phyloP scores from a whole-genome alignment of 106 monocot genomes.

The Platanthera zijinensis region DNA sequence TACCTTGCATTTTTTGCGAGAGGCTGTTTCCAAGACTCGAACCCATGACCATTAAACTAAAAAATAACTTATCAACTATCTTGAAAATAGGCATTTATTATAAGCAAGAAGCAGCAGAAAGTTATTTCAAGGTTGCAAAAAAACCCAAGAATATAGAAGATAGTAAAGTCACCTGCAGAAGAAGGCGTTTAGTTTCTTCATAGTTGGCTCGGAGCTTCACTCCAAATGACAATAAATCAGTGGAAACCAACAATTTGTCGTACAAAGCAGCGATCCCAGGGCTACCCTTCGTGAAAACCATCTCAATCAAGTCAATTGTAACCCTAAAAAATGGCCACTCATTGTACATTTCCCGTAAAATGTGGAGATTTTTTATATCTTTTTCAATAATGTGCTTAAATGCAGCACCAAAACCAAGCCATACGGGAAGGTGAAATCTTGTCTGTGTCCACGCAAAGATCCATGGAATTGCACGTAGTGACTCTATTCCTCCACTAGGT shows the following conservation, averaged over 20 bases:
- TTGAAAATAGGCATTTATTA: neutral
- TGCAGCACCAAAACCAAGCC: slow-evolving; percentile 96
- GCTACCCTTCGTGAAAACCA: slow-evolving; percentile 97
- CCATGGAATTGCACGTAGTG: slow-evolving; percentile 97
- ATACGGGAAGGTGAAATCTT: slow-evolving; percentile 94
- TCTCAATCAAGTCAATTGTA: slow-evolving; percentile 95
- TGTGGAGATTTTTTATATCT: slow-evolving; percentile 57
- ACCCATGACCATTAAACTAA: too few species aligned
- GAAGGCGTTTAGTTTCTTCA: slow-evolving; percentile 79
- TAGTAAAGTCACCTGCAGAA: slow-evolving; percentile 57
- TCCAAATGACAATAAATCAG: slow-evolving; percentile 79
- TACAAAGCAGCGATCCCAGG: slow-evolving; percentile 85
- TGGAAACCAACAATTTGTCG: slow-evolving; percentile 86
- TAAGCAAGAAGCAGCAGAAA: neutral
- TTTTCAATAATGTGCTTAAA: slow-evolving; percentile 70
- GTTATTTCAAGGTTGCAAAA: neutral
- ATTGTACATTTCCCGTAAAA: slow-evolving; percentile 84
- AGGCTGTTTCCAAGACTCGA: too few species aligned
- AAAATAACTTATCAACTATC: neutral
- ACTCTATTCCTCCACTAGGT: slow-evolving; percentile 96
- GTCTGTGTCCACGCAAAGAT: slow-evolving; percentile 99
- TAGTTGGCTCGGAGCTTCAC: slow-evolving; percentile 64
- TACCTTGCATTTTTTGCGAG: too few species aligned
- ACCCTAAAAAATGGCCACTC: slow-evolving; percentile 96
- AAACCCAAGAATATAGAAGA: neutral